Conservation (phyloP, 2,329 filamentous ascomycete species). For the Arthrocladium fulminans region DNA sequence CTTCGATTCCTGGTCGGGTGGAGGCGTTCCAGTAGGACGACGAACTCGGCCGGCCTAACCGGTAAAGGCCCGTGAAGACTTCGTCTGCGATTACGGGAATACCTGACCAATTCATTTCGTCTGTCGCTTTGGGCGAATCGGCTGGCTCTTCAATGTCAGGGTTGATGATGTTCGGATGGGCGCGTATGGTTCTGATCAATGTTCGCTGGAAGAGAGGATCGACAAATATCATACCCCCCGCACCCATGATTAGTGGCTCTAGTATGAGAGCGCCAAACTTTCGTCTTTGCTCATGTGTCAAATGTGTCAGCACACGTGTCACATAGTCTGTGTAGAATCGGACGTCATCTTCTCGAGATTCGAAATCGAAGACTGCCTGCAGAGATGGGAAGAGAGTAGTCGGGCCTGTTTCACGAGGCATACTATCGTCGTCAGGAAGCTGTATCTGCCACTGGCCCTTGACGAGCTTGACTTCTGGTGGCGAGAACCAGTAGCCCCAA, state of each 20-base stretch:
- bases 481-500: slow-evolving; percentile 72
- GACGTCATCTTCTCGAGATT: slow-evolving; percentile 40
- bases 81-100: slow-evolving; percentile 77
- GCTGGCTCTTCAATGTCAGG: slow-evolving; percentile 14
- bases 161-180: slow-evolving; percentile 48
- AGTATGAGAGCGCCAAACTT: slow-evolving; percentile 71
- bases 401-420: slow-evolving; percentile 29
- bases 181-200: slow-evolving; percentile 59
- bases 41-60: slow-evolving; percentile 63
- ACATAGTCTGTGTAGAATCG: slow-evolving; percentile 55
- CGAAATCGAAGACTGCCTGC: slow-evolving; percentile 52
- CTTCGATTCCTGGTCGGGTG: not conserved
- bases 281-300: slow-evolving; percentile 48
- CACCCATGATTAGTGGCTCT: slow-evolving; percentile 71
- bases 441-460: slow-evolving; percentile 59
- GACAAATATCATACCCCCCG: slow-evolving; percentile 75
- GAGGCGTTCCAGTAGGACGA: slow-evolving; percentile 55
- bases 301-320: slow-evolving; percentile 40
- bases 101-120: slow-evolving; percentile 52
- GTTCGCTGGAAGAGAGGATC: slow-evolving; percentile 73
- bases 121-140: slow-evolving; percentile 13
- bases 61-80: slow-evolving; percentile 78
- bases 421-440: slow-evolving; percentile 36
- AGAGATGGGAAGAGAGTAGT: slow-evolving; percentile 42
- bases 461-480: slow-evolving; percentile 60